Evolutionary conservation across 2,329 filamentous ascomycete species (phyloP).

Genomic region (Sporothrix brasiliensis): DNA sequence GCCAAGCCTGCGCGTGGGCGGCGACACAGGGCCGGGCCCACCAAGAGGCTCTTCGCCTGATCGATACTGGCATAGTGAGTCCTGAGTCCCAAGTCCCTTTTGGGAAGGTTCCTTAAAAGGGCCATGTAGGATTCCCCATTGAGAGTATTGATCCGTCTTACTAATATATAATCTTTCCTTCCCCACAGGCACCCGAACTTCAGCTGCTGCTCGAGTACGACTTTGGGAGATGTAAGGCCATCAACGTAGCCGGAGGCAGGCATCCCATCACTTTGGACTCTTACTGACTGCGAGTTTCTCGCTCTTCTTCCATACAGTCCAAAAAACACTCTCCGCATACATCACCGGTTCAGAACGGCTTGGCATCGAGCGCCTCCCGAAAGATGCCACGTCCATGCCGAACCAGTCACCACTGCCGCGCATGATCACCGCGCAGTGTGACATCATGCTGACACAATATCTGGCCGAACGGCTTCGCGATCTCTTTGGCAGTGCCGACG

Average conservation of each 20-base stretch:
- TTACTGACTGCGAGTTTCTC: not conserved
- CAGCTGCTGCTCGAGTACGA: constrained; percentile 34
- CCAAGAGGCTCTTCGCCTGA: constrained; percentile 33
- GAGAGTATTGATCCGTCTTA: not conserved
- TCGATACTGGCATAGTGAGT: constrained; percentile 27
- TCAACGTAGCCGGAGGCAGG: not conserved
- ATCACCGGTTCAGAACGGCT: constrained; percentile 14
- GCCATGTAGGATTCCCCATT: not conserved
- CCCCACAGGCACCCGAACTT: constrained; percentile 32
- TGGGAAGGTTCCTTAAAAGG: too few species aligned
- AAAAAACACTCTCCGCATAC: constrained; percentile 34
- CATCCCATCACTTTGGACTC: not conserved
- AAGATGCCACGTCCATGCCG: constrained; percentile 15
- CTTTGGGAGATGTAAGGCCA: constrained; percentile 33
- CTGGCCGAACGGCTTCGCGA: constrained; percentile 27
- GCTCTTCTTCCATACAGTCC: constrained; percentile 23
- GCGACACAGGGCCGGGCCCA: constrained; percentile 29
- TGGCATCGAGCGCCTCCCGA: constrained; percentile 29
- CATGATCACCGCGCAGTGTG: constrained; percentile 35
- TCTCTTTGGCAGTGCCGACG: constrained; percentile 30
- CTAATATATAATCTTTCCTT: not conserved
- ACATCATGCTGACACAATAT: constrained; percentile 31
- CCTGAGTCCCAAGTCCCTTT: not conserved
- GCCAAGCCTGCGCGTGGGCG: constrained; percentile 25
- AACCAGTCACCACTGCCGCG: constrained; percentile 32